Evolutionary conservation across 345 rosid genomes (phyloP).

Genomic region (Jatropha curcas): DNA sequence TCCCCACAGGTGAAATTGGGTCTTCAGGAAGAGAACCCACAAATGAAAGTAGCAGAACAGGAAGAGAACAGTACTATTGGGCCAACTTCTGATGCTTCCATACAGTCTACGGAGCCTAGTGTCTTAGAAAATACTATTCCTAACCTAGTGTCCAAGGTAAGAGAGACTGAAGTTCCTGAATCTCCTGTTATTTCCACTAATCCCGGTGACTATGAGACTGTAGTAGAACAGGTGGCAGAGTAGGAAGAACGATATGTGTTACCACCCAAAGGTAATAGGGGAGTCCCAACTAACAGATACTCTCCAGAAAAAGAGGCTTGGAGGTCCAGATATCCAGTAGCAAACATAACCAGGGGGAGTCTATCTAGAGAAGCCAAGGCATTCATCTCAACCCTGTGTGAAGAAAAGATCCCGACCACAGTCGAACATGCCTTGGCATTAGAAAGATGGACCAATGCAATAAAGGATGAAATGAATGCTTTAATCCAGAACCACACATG

Average conservation of each 20-base stretch:
- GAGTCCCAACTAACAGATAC: too few relatives aligned
- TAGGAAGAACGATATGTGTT: too few relatives aligned
- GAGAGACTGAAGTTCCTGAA: neutral
- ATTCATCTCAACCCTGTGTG: too few relatives aligned
- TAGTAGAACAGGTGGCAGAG: too few relatives aligned
- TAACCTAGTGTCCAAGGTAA: too few relatives aligned
- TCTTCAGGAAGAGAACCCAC: neutral
- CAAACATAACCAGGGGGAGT: too few relatives aligned
- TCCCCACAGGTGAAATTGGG: neutral
- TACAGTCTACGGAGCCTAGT: neutral
- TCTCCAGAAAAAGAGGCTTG: too few relatives aligned
- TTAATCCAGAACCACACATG: too few relatives aligned
- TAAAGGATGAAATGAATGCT: neutral
- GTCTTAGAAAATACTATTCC: too few relatives aligned
- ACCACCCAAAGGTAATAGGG: too few relatives aligned
- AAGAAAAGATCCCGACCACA: neutral
- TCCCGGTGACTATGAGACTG: neutral
- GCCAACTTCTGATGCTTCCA: neutral
- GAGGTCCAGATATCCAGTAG: too few relatives aligned
- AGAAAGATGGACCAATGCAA: neutral
- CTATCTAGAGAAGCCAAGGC: too few relatives aligned
- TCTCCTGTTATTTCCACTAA: neutral
- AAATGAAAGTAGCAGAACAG: neutral
- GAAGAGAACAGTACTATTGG: neutral
- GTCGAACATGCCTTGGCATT: neutral